phyloP scores from a whole-genome alignment of 2,329 filamentous ascomycete species.

The Monascus ruber region DNA sequence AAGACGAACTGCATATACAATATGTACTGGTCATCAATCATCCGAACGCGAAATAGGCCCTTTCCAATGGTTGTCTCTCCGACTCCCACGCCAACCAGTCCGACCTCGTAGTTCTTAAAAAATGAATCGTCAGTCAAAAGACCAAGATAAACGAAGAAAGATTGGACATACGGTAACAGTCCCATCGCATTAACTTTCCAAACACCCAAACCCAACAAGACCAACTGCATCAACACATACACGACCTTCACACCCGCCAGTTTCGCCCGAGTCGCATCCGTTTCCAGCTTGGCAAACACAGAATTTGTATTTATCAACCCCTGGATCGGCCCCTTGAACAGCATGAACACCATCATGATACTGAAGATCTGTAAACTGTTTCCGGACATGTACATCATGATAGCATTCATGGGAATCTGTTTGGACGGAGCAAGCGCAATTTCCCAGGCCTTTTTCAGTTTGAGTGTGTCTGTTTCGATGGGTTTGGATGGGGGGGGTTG shows the following conservation, averaged over 20 bases:
- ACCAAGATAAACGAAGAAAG: background rate
- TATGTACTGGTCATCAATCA: conserved; percentile 8
- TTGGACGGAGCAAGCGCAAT: conserved; percentile 88
- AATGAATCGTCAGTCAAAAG: background rate
- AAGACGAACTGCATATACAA: too few species aligned
- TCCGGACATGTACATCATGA: conserved; percentile 99
- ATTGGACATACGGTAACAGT: conserved; percentile 62
- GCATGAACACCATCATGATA: conserved; percentile 99
- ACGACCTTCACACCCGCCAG: conserved; percentile 75
- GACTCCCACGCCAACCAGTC: conserved; percentile 97
- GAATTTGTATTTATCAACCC: conserved; percentile 72
- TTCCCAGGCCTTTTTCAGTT: conserved; percentile 98
- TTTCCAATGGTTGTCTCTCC: conserved; percentile 57
- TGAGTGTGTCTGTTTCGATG: conserved; percentile 87
- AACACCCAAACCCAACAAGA: conserved; percentile 72
- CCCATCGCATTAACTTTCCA: conserved; percentile 99
- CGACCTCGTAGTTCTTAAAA: conserved; percentile 70
- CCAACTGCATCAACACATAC: conserved; percentile 76
- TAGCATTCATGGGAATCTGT: conserved; percentile 90
- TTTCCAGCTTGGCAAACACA: conserved; percentile 86
- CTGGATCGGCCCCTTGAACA: conserved; percentile 91
- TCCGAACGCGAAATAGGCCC: conserved; percentile 49
- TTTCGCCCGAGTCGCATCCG: conserved; percentile 59
- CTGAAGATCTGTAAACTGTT: conserved; percentile 98
- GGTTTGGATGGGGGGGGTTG: conserved; percentile 29